Evolutionary conservation across 164 flowering plant genomes (phyloP).

Genomic region (Stephania cephalantha): DNA sequence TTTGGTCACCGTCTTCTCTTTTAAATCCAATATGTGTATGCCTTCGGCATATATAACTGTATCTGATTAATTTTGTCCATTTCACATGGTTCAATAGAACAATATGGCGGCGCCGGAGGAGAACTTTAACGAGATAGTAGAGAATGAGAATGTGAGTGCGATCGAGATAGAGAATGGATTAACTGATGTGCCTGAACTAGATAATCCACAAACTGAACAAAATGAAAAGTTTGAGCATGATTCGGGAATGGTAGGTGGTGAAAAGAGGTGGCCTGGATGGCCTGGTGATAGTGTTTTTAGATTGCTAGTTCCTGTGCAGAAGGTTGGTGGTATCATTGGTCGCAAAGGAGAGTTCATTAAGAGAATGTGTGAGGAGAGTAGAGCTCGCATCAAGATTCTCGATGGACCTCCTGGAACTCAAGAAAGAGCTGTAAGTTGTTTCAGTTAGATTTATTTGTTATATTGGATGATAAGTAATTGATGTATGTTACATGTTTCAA

Average conservation of each 20-base stretch:
- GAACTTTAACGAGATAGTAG: background rate
- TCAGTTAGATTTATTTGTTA: background rate
- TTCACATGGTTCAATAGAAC: background rate
- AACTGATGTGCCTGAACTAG: slow-evolving; percentile 3
- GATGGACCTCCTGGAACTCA: slow-evolving; percentile 89
- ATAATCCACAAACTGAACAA: slow-evolving; percentile 10
- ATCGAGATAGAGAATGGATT: background rate
- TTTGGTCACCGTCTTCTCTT: no score
- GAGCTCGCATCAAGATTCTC: slow-evolving; percentile 89
- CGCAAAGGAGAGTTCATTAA: slow-evolving; percentile 94
- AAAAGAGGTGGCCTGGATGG: slow-evolving; percentile 97
- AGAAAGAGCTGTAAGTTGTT: slow-evolving; percentile 87
- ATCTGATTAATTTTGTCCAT: no score
- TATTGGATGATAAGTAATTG: background rate
- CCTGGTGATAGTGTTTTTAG: slow-evolving; percentile 94
- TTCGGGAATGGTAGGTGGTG: slow-evolving; percentile 31
- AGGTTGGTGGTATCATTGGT: slow-evolving; percentile 94
- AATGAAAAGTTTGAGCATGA: slow-evolving; percentile 23
- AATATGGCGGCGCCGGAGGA: background rate
- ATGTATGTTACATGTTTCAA: no score
- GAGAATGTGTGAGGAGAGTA: slow-evolving; percentile 86
- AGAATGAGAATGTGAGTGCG: no score
- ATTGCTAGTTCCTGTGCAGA: slow-evolving; percentile 85
- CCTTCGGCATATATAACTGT: no score
- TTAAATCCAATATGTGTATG: no score